phyloP scores from a whole-genome alignment of 179 eudicot genomes.

The Beta lomatogona region DNA sequence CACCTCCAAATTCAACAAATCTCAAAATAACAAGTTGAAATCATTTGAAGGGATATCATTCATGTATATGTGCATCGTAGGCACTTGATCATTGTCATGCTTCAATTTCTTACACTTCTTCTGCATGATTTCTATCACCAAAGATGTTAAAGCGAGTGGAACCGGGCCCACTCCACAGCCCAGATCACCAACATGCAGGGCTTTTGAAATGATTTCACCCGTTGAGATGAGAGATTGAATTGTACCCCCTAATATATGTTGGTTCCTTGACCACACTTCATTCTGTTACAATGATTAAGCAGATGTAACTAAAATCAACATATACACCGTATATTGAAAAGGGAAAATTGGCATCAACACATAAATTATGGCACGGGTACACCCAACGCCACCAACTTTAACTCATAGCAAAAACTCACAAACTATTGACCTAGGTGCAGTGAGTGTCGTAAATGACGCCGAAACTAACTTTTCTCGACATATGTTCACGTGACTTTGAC shows the following conservation, averaged over 20 bases:
- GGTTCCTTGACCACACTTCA: background rate
- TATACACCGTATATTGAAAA: too few relatives aligned
- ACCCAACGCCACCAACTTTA: too few relatives aligned
- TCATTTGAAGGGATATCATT: slow-evolving; percentile 36
- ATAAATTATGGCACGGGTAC: too few relatives aligned
- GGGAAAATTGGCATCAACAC: too few relatives aligned
- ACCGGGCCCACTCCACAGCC: slow-evolving; percentile 33
- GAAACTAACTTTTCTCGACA: too few relatives aligned
- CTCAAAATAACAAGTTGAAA: slow-evolving; percentile 24
- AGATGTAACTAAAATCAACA: too few relatives aligned
- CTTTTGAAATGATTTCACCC: background rate
- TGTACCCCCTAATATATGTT: slow-evolving; percentile 12
- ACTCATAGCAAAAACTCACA: too few relatives aligned
- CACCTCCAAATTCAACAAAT: slow-evolving; percentile 3
- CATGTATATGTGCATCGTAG: slow-evolving; percentile 18
- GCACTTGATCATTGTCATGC: slow-evolving; percentile 9
- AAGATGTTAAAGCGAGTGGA: slow-evolving; percentile 16
- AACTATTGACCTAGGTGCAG: too few relatives aligned
- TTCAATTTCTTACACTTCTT: slow-evolving; percentile 8
- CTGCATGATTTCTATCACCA: background rate
- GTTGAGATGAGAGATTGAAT: slow-evolving; percentile 3
- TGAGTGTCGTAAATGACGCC: too few relatives aligned
- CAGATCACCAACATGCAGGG: slow-evolving; percentile 28
- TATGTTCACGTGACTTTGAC: too few relatives aligned
- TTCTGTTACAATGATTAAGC: background rate